Conservation (phyloP, 352 stramenopile species). For the Phytophthora sansomeana region DNA sequence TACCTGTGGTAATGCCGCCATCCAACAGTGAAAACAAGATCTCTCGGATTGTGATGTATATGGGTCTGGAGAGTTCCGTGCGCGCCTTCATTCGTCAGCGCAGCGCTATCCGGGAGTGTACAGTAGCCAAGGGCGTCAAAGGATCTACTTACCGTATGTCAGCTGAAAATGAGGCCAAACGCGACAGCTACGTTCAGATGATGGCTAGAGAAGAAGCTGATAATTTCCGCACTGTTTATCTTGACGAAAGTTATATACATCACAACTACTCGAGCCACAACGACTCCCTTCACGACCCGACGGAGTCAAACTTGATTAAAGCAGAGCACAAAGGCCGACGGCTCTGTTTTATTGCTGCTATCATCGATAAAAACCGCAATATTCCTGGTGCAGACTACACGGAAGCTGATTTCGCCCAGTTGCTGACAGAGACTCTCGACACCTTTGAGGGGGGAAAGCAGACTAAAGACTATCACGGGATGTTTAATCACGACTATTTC, state of each 20-base stretch:
- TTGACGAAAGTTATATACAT: not conserved
- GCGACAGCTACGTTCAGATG: no score
- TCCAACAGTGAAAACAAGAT: not conserved
- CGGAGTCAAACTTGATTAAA: not conserved
- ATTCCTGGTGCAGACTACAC: not conserved
- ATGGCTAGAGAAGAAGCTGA: no score
- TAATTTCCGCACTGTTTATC: no score
- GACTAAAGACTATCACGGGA: slow-evolving; percentile 3
- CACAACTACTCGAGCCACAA: not conserved
- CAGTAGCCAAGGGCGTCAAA: not conserved
- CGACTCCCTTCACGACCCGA: not conserved
- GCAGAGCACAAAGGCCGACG: not conserved
- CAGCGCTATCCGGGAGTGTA: not conserved
- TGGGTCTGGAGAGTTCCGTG: not conserved
- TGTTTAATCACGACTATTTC: slow-evolving; percentile 5
- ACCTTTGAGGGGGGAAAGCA: slow-evolving; percentile 5
- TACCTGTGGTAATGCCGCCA: not conserved
- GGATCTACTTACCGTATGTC: no score
- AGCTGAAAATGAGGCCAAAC: no score
- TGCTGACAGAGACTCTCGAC: slow-evolving; percentile 2
- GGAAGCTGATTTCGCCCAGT: not conserved
- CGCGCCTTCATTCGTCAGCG: not conserved
- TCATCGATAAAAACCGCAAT: not conserved
- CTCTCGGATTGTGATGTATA: not conserved
- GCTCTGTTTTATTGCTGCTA: not conserved